These are phyloP conservation scores for Protomyces inundatus DNA, from an alignment of 1,139 yeast genomes.

Conservation along the genomic window DNA sequence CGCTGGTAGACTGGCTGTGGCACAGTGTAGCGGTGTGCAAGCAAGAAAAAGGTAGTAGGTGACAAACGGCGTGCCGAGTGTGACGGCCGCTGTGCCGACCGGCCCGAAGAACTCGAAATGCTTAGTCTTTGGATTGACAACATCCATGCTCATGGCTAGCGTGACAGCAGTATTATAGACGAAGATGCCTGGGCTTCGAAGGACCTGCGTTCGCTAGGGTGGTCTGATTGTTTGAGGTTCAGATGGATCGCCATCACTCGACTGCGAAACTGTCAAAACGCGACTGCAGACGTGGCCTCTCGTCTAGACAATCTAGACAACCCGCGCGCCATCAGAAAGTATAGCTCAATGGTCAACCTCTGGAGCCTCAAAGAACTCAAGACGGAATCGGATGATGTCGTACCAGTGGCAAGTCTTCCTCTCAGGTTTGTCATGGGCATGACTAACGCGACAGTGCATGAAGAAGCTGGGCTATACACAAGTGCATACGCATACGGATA, in stretches of 20 bases:
- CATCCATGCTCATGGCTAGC: not conserved
- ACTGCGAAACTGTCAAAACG: too few relatives aligned
- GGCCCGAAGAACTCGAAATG: conserved; percentile 73
- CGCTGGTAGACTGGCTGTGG: conserved; percentile 30
- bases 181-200: not conserved
- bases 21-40: conserved; percentile 41
- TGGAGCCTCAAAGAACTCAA: conserved; percentile 37
- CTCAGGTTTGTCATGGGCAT: not conserved
- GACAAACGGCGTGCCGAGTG: conserved; percentile 62
- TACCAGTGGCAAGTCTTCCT: conserved; percentile 34
- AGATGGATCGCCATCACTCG: not conserved
- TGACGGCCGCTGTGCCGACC: conserved; percentile 63
- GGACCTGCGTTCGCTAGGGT: too few relatives aligned
- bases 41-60: conserved; percentile 54
- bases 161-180: not conserved
- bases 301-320: too few relatives aligned
- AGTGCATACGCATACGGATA: conserved; percentile 53
- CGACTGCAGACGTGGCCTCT: too few relatives aligned
- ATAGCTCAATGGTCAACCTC: conserved; percentile 12
- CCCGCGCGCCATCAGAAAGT: too few relatives aligned
- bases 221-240: not conserved
- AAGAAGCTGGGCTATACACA: conserved; percentile 59
- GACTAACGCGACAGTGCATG: conserved; percentile 43
- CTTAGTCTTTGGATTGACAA: conserved; percentile 44
- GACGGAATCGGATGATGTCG: conserved; percentile 39